A percentile compares a stretch with the other conserved stretches of the same genome.
phyloP scores from a whole-genome alignment of 495 filamentous ascomycete species.

The Neurospora sp. region DNA sequence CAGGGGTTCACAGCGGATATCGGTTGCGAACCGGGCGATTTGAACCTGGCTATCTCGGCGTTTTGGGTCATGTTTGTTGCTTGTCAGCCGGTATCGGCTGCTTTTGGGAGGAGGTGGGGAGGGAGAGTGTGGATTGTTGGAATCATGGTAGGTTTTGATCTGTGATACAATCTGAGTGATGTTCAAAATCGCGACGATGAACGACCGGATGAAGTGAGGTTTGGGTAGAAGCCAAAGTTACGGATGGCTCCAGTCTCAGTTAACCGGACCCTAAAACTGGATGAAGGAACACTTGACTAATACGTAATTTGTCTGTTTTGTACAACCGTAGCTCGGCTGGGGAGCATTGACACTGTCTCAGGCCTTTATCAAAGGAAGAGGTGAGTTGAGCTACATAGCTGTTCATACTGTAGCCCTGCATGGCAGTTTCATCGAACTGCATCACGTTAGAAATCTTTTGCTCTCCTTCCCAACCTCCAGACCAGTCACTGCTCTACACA shows the following conservation, averaged over 20 bases:
- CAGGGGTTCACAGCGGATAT: conserved; percentile 26
- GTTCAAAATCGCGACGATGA: neutral
- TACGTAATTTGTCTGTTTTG: neutral
- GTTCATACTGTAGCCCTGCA: neutral
- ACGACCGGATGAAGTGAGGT: neutral
- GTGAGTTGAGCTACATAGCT: conserved; percentile 14
- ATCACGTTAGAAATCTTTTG: neutral
- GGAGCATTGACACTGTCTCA: conserved; percentile 41
- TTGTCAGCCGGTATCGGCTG: conserved; percentile 46
- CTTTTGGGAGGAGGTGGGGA: conserved; percentile 42
- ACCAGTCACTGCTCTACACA: neutral
- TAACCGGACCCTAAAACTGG: neutral
- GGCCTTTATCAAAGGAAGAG: conserved; percentile 26
- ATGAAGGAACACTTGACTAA: neutral
- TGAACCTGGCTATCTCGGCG: conserved; percentile 44
- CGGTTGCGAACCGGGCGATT: conserved; percentile 26
- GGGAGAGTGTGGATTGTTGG: conserved; percentile 42
- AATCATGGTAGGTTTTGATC: conserved; percentile 33
- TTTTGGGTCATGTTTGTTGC: conserved; percentile 50
- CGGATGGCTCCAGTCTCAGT: neutral
- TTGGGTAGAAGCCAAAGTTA: neutral
- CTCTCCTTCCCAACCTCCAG: neutral
- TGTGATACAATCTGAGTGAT: neutral
- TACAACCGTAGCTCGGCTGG: conserved; percentile 30
- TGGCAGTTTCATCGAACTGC: conserved; percentile 12